These are phyloP conservation scores for Euphorbia pulcherrima DNA, from an alignment of 345 rosid species.

Conservation along the genomic window DNA sequence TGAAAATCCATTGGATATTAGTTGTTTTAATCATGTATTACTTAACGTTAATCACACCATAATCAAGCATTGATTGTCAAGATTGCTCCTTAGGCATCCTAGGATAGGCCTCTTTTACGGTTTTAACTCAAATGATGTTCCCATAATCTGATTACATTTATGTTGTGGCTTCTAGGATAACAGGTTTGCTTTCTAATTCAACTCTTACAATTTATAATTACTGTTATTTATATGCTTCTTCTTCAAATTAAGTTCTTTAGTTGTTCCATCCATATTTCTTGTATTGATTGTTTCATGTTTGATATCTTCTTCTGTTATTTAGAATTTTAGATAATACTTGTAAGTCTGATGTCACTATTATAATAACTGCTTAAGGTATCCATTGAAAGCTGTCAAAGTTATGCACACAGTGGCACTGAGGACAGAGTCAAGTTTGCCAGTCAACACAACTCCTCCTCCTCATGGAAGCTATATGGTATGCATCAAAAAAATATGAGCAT, in stretches of 20 bases:
- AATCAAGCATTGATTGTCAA: neutral
- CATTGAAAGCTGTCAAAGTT: conserved; percentile 85
- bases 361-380: conserved; percentile 48
- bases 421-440: conserved; percentile 78
- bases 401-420: conserved; percentile 92
- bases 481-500: neutral
- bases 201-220: neutral
- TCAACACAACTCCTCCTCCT: conserved; percentile 47
- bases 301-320: neutral
- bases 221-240: neutral
- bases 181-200: neutral
- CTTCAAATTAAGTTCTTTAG: neutral
- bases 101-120: neutral
- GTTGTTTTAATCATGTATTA: neutral
- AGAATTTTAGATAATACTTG: neutral
- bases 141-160: neutral
- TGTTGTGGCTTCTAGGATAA: neutral
- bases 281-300: neutral
- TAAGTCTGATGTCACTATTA: neutral
- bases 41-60: neutral
- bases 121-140: neutral
- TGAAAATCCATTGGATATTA: neutral
- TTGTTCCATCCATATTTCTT: neutral
- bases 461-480: conserved; percentile 56
- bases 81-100: neutral